Evolutionary conservation across 2,329 filamentous ascomycete species (phyloP).

Genomic region (Curvularia spicifera): DNA sequence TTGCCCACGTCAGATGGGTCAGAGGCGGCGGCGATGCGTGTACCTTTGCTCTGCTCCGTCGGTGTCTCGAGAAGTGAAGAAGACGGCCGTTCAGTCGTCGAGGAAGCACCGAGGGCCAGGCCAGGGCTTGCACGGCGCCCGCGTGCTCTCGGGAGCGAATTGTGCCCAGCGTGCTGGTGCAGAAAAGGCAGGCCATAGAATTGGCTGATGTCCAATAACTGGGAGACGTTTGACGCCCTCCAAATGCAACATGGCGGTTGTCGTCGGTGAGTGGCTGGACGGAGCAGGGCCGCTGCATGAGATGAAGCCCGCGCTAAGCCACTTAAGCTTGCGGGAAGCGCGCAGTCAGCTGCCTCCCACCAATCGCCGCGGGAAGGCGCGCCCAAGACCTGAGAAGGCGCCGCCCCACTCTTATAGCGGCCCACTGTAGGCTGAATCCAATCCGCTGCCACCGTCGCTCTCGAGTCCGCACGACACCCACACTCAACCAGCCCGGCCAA

Average conservation of each 20-base stretch:
- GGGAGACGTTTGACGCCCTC: constrained; percentile 40
- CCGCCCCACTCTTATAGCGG: constrained; percentile 25
- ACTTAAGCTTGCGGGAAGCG: constrained; percentile 31
- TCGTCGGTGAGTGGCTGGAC: constrained; percentile 36
- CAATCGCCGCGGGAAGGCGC: constrained; percentile 31
- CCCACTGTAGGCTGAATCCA: constrained; percentile 15
- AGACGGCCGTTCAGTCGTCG: constrained; percentile 12
- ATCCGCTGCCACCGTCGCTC: constrained; percentile 8
- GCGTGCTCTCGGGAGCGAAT: constrained; percentile 29
- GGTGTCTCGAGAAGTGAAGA: constrained; percentile 22
- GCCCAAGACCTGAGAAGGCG: constrained; percentile 26
- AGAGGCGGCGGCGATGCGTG: constrained; percentile 26
- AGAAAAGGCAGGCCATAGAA: constrained; percentile 22
- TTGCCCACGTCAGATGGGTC: constrained; percentile 20
- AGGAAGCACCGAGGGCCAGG: constrained; percentile 18
- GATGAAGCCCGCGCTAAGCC: constrained; percentile 30
- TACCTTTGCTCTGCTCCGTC: constrained; percentile 9
- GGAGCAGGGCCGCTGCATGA: constrained; percentile 27
- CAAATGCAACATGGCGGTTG: constrained; percentile 34
- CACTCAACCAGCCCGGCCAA: not conserved
- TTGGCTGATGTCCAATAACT: constrained; percentile 33
- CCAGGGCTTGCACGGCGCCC: constrained; percentile 21
- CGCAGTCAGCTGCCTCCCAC: constrained; percentile 16
- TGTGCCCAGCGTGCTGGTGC: constrained; percentile 30
- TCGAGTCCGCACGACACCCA: constrained; percentile 23